Evolutionary conservation across 306 rosid genomes (phyloP), one percentile per base, ranked within the genome.

Genomic region (Psophocarpus tetragonolobus): DNA sequence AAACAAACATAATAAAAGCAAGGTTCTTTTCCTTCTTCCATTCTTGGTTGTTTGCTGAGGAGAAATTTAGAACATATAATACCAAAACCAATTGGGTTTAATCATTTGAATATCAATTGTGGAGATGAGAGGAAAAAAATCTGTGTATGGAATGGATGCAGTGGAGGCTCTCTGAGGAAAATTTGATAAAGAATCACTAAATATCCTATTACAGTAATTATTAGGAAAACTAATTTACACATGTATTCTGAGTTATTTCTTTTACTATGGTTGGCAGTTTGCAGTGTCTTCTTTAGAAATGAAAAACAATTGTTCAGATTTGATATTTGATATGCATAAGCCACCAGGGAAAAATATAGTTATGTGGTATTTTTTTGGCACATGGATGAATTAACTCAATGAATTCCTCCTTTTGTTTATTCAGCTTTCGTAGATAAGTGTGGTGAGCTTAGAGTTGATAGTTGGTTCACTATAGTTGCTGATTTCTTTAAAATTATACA

Each of bases 21-120:
- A 21, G 53, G n/a, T 14, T 12, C 1, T 32, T n/a, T 63, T 12
- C 61, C 71, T 24, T 50, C 6, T 23, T n/a, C 20, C 35, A 42
- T 14, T 76, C 51, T 76, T 70, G 45, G 32, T 64, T 73, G 64
- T 68, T 60, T 35, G 32, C 23, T 15, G 9, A 33, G 69, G 71
- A 48, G 21, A 78, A 45, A 56, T 53, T 6, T 39, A 45, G 23
- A 15, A 47, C 5, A 47, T 47, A n/a, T 45, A 1, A 1, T 56
- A 23, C 32, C 30, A 23, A 23, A 23, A 54, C 1, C 30, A 54
- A 24, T 23, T 24, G 17, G 17, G 8, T 56, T 24, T 35, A 33
- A 21, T 48, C 12, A 32, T 20, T 48, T 63, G 3, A 63, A 21
- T 63, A 30, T 12, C 36, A 57, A 27, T 58, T 23, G 33, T 26